These are phyloP conservation scores for Suhomyces sp. DNA, from an alignment of 805 yeast species.

Conservation along the genomic window DNA sequence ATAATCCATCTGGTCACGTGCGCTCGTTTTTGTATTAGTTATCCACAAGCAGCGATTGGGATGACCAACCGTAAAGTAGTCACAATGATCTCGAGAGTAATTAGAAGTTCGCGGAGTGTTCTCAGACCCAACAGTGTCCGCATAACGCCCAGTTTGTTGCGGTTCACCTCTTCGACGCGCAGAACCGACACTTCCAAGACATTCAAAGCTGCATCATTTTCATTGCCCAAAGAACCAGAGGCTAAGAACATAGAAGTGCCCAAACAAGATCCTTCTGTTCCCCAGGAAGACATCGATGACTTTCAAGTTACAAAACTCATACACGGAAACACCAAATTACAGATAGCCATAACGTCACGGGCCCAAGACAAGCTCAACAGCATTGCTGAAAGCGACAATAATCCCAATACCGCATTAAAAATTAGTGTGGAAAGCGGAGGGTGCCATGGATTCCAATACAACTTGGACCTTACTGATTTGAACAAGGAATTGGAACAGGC, in stretches of 20 bases:
- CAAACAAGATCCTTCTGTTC: conserved; percentile 7
- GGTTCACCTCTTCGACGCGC: not conserved
- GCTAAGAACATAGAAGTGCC: not conserved
- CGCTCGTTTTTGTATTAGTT: not conserved
- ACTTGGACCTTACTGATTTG: conserved; percentile 57
- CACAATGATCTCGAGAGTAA: not conserved
- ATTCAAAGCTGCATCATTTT: conserved; percentile 4
- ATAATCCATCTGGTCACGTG: not conserved
- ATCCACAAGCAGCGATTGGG: not conserved
- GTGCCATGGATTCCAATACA: conserved; percentile 95
- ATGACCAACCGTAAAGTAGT: not conserved
- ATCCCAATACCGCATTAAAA: conserved; percentile 61
- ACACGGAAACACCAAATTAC: conserved; percentile 35
- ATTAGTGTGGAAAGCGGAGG: conserved; percentile 93
- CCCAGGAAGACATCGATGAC: conserved; percentile 25
- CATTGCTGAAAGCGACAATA: conserved; percentile 51
- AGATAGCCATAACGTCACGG: conserved; percentile 44
- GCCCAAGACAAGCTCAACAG: conserved; percentile 52
- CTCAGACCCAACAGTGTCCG: not conserved
- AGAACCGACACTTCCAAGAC: conserved; percentile 1
- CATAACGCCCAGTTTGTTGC: not conserved
- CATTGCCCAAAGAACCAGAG: not conserved
- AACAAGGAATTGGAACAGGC: conserved; percentile 29
- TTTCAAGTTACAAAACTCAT: conserved; percentile 32
- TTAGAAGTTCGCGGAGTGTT: not conserved